These are phyloP conservation scores for Ascoidea asiatica DNA, from an alignment of 805 yeast species.

Conservation along the genomic window DNA sequence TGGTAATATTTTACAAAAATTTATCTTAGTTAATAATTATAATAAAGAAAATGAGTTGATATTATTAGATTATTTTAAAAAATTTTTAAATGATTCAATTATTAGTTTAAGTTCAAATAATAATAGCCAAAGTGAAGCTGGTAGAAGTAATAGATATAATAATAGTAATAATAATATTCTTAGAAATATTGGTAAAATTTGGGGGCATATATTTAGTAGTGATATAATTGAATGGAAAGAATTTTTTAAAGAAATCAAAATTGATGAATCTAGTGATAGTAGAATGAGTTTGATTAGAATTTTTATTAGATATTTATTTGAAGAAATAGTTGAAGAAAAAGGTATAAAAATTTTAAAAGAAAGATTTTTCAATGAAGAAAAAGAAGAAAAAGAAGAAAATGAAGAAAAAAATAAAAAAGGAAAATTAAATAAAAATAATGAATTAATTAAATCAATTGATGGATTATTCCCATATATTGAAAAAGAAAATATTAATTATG, in stretches of 20 bases:
- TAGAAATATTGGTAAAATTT: slow-evolving; percentile 68
- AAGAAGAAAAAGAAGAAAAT: neutral
- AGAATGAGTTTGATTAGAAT: slow-evolving; percentile 43
- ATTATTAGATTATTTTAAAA: too few species aligned
- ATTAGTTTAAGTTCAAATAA: too few species aligned
- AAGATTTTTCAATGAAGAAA: slow-evolving; percentile 37
- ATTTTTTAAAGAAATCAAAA: slow-evolving; percentile 33
- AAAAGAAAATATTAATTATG: slow-evolving; percentile 15
- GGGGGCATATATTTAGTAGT: slow-evolving; percentile 71
- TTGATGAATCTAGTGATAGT: slow-evolving; percentile 65
- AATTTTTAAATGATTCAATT: neutral
- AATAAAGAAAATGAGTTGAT: neutral
- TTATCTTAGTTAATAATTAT: slow-evolving; percentile 11
- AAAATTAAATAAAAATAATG: neutral
- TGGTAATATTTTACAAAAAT: slow-evolving; percentile 60
- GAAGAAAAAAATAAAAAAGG: neutral
- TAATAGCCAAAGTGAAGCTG: too few species aligned
- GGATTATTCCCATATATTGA: too few species aligned
- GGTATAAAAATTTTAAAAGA: slow-evolving; percentile 41
- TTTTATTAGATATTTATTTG: slow-evolving; percentile 66
- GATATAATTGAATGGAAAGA: slow-evolving; percentile 54
- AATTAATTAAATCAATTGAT: neutral
- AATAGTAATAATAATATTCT: slow-evolving; percentile 29
- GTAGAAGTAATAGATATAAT: too few species aligned
- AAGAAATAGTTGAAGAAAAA: slow-evolving; percentile 64